Evolutionary conservation across 352 stramenopile species (phyloP).

Genomic region (Aphanomyces astaci): DNA sequence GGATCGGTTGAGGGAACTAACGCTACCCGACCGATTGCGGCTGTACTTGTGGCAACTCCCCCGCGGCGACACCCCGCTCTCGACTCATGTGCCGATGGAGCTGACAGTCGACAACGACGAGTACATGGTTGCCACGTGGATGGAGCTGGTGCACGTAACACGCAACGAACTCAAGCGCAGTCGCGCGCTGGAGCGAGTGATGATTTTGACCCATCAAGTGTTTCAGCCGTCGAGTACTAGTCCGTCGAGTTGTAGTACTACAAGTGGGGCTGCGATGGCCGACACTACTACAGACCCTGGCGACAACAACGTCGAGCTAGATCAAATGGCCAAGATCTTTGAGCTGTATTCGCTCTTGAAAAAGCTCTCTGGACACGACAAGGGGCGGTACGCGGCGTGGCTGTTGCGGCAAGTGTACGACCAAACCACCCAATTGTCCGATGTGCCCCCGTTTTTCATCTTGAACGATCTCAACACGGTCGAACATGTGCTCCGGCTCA

Average conservation of each 20-base stretch:
- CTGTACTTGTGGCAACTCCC: constrained; percentile 81
- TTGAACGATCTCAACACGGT: constrained; percentile 78
- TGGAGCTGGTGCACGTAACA: constrained; percentile 76
- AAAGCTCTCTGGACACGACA: constrained; percentile 81
- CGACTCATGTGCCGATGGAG: constrained; percentile 57
- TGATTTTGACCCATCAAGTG: constrained; percentile 73
- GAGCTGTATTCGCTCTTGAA: constrained; percentile 80
- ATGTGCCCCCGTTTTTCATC: too few species aligned
- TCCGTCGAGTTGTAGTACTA: too few species aligned
- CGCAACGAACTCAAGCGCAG: constrained; percentile 62
- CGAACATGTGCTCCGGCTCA: constrained; percentile 70
- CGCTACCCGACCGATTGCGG: constrained; percentile 53
- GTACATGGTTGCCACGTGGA: constrained; percentile 30
- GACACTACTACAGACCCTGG: neutral
- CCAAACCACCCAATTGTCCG: too few species aligned
- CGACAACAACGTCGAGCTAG: neutral
- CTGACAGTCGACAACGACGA: constrained; percentile 25
- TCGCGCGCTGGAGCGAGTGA: constrained; percentile 73
- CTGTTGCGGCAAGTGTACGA: constrained; percentile 81
- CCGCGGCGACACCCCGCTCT: constrained; percentile 53
- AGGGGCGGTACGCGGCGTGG: constrained; percentile 72
- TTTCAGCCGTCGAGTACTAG: constrained; percentile 34
- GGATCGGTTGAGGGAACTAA: constrained; percentile 60
- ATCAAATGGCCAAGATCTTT: constrained; percentile 47
- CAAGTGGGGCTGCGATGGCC: too few species aligned